Evolutionary conservation across 2,329 filamentous ascomycete species (phyloP), one percentile per base, ranked within the genome.

Genomic region (Samsoniella hepiali): DNA sequence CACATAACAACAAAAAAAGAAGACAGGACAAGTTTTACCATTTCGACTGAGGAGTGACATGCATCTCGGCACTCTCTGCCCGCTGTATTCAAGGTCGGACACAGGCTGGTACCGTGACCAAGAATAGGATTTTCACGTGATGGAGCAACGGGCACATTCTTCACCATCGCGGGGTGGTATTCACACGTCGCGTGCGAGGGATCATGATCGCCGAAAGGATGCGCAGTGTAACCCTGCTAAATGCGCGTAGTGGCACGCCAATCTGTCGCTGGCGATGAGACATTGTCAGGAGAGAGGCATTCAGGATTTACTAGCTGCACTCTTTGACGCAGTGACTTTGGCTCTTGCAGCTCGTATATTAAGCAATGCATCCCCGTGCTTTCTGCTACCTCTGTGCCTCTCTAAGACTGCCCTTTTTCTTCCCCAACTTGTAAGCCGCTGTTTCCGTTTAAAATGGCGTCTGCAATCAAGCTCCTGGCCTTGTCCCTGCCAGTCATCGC

Each of bases 241-340:
- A 38, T 61, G 58, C 58, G 58, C 40, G 49, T 61, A 45, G 49
- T 22, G 29, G 58, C 58, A 61, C 58, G 47, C 58, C 36, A 61
- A 61, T 54, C 58, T 61, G 31, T 49, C 50, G 38, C 29, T 32
- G 38, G n/a, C 49, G 58, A 53, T 61, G 38, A 47, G 58, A 61
- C 58, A 54, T 9, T 36, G 11, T 45, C 38, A 53, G 58, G 27
- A 36, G 29, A 22, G 15, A 45, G 29, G 31, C 38, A 54, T 61
- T 29, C 47, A 31, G 32, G 13, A 44, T 45, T 27, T 15, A 55
- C 38, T 55, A 55, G 22, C 17, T 50, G 36, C 58, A 31, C 22
- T 53, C 34, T 32, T 57, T 40, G 27, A 31, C 49, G 40, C 36
- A 54, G 54, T 61, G 36, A n/a, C 57, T 22, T 22, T 15, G 8